phyloP scores from a whole-genome alignment of 73 alveolate genomes.

The Stentor roeselii region DNA sequence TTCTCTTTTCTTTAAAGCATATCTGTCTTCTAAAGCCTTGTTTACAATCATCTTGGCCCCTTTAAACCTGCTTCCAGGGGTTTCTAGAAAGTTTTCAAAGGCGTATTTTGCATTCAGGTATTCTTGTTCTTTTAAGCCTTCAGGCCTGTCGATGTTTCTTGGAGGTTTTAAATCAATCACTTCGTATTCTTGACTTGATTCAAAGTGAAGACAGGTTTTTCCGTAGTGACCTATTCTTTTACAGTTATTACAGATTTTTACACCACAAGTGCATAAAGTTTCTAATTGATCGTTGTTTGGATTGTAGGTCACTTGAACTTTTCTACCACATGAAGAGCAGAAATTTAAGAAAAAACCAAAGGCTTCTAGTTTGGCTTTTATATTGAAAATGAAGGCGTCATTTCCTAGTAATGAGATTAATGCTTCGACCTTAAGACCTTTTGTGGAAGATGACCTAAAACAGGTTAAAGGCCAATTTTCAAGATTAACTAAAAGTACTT shows the following conservation, averaged over 20 bases:
- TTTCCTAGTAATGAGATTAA: no score
- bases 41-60: neutral
- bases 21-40: neutral
- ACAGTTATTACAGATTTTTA: neutral
- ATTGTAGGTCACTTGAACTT: neutral
- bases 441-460: neutral
- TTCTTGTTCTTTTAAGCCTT: neutral
- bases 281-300: neutral
- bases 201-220: neutral
- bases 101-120: conserved; percentile 22
- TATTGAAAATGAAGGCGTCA: neutral
- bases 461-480: neutral
- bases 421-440: neutral
- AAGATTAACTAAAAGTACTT: no score
- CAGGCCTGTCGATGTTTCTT: neutral
- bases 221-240: neutral
- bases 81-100: neutral
- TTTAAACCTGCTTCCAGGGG: neutral
- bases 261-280: neutral
- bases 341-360: neutral
- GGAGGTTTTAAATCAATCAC: neutral
- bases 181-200: neutral
- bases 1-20: neutral
- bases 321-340: neutral
- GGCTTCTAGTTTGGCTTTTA: neutral